Percentiles rank a stretch among this genome's conserved stretches.
These are phyloP conservation scores for Dichotomopilus funicola DNA, from an alignment of 2,329 filamentous ascomycete genomes.

Conservation along the genomic window DNA sequence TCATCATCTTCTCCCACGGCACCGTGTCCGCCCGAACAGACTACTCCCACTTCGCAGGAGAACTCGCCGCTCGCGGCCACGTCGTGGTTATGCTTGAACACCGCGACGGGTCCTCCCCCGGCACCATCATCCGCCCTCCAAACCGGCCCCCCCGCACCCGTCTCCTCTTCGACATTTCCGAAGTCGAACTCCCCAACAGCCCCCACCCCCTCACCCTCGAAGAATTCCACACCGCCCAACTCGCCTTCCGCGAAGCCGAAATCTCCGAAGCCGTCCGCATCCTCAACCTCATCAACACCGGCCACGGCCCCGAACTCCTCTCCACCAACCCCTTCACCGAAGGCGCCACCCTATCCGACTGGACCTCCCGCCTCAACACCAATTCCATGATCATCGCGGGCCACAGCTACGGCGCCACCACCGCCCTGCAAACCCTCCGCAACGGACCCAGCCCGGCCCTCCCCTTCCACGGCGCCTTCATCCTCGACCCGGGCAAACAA, in stretches of 20 bases:
- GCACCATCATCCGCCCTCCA: conserved; percentile 33
- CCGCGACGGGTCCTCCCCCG: conserved; percentile 46
- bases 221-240: conserved; percentile 40
- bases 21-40: conserved; percentile 45
- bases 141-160: conserved; percentile 27
- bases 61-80: conserved; percentile 43
- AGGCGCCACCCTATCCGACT: conserved; percentile 41
- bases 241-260: conserved; percentile 45
- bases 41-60: conserved; percentile 46
- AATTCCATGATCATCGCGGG: conserved; percentile 51
- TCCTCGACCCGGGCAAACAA: conserved; percentile 60
- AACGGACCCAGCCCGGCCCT: conserved; percentile 36
- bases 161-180: conserved; percentile 32
- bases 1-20: conserved; percentile 48
- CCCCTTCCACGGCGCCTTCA: conserved; percentile 50
- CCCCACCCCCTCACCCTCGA: conserved; percentile 22
- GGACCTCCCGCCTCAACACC: conserved; percentile 48
- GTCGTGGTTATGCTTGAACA: conserved; percentile 47
- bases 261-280: conserved; percentile 40
- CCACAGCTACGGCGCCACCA: conserved; percentile 61
- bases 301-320: conserved; percentile 31
- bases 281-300: conserved; percentile 35
- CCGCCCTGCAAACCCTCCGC: conserved; percentile 54
- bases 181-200: conserved; percentile 31
- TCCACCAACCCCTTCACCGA: conserved; percentile 41